Evolutionary conservation across 371 early-diverging fungal genomes (phyloP), one percentile per base, ranked within the genome.

Genomic region (Dinochytrium kinnereticum): DNA sequence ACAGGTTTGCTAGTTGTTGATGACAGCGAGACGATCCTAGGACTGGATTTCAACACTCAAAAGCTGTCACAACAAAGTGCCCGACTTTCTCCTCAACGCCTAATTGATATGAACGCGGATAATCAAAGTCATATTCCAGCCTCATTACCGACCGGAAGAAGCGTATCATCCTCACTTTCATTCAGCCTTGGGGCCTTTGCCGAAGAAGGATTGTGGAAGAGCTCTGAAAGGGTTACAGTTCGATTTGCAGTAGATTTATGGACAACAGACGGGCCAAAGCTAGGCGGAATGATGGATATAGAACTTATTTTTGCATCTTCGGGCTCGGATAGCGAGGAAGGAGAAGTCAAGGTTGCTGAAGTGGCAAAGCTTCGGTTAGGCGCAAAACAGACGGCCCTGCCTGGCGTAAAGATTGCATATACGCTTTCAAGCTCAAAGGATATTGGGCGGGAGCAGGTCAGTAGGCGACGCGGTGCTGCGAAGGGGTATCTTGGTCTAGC

Each of bases 131-230:
- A 55, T 7, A 10, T 19, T 55, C 57, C 57, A 10, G 57, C 57
- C 15, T 7, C 10, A 10, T 26, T 55, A 10, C 57, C 57, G 5
- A 17, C 57, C 10, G 57, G 57, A 19, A 10, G 57, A 19, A 55
- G 57, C 15, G 30, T 30, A 24, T 5, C 17, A 10, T 30, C 57
- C 24, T 17, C 24, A 10, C 10, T 55, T 5, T 17, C 57, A 7
- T 55, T 55, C 24, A 10, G 57, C 7, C 15, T 55, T 30, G 57
- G 57, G 10, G 57, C 57, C 24, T 10, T 26, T 10, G 57, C 26
- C 57, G 57, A 55, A 30, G 57, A 55, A 26, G 57, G 57, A 19
- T 26, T 55, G 10, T 55, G 57, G 57, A 55, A 55, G 57, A 26
- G 57, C 24, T 30, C 57, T 19, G 57, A 26, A 10, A 7, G 30